Evolutionary conservation across 768 basidiomycete species (phyloP).

Genomic region (Russula virescens): DNA sequence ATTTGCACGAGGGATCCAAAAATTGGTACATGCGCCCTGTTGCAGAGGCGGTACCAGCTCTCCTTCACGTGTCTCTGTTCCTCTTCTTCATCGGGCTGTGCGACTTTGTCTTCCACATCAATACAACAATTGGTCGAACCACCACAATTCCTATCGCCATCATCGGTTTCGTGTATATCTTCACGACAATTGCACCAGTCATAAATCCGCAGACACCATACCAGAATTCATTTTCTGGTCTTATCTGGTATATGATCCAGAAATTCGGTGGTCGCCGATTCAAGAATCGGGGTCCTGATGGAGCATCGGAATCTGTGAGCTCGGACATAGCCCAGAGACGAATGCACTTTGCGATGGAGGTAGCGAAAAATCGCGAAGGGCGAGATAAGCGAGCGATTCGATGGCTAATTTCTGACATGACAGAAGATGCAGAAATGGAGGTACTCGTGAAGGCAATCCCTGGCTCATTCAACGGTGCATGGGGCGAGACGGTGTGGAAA

Average conservation of each 20-base stretch:
- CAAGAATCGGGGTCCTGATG: not conserved
- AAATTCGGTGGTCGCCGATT: not conserved
- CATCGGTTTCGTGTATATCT: not conserved
- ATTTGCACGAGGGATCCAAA: not conserved
- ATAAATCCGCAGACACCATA: not conserved
- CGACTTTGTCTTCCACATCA: not conserved
- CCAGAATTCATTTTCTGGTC: not conserved
- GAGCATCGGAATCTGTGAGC: not conserved
- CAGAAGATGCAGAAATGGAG: not conserved
- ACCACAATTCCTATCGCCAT: not conserved
- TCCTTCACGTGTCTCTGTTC: not conserved
- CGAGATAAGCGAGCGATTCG: not conserved
- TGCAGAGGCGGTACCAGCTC: not conserved
- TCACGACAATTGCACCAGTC: not conserved
- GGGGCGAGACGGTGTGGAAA: constrained; percentile 4
- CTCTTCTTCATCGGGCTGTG: not conserved
- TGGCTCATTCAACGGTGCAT: not conserved
- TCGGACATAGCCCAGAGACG: not conserved
- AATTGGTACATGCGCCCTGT: not conserved
- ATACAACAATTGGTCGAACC: not conserved
- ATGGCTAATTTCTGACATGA: not conserved
- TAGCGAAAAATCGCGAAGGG: not conserved
- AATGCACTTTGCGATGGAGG: not conserved
- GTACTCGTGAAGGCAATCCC: not conserved
- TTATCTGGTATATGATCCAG: not conserved